These are phyloP conservation scores for Takashimella tepidaria DNA, from an alignment of 1,284 basidiomycete species.

Conservation along the genomic window DNA sequence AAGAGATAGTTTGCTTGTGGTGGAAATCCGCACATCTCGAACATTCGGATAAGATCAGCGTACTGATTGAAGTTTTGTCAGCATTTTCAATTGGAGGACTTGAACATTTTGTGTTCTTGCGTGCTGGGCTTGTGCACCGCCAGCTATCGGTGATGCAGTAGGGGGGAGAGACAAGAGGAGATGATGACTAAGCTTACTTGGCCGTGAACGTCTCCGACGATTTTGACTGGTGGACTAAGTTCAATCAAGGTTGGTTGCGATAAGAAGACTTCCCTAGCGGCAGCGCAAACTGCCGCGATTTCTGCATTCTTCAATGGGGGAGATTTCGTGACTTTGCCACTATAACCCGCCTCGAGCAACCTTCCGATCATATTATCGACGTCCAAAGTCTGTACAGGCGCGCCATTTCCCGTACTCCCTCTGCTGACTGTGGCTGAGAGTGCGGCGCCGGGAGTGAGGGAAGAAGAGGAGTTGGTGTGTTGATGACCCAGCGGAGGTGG, in stretches of 20 bases:
- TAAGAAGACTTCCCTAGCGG: slow-evolving; percentile 95
- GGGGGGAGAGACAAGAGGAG: too few species aligned
- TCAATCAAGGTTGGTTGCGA: slow-evolving; percentile 96
- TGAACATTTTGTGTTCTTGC: background rate
- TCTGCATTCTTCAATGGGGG: slow-evolving; percentile 95
- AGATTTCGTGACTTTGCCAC: slow-evolving; percentile 95
- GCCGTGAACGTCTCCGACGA: slow-evolving; percentile 98
- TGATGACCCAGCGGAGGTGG: slow-evolving; percentile 15
- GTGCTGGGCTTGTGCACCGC: background rate
- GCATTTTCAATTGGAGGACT: too few species aligned
- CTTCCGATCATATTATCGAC: slow-evolving; percentile 99
- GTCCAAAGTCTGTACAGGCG: slow-evolving; percentile 62
- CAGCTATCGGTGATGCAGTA: background rate
- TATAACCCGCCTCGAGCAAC: slow-evolving; percentile 93
- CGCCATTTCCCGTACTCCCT: slow-evolving; percentile 25
- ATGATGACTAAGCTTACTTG: slow-evolving; percentile 52
- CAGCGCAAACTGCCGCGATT: slow-evolving; percentile 89
- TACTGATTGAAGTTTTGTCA: slow-evolving; percentile 56
- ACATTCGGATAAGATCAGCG: slow-evolving; percentile 93
- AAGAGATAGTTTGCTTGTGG: slow-evolving; percentile 97
- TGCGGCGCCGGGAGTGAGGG: slow-evolving; percentile 33
- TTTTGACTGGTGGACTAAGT: slow-evolving; percentile 96
- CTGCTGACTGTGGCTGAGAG: slow-evolving; percentile 35
- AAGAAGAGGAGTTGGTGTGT: slow-evolving; percentile 23
- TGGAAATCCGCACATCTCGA: slow-evolving; percentile 99